Percentiles rank a stretch among this genome's conserved stretches.
Evolutionary conservation across 805 yeast species (phyloP).

Genomic region (Ogataea pini): DNA sequence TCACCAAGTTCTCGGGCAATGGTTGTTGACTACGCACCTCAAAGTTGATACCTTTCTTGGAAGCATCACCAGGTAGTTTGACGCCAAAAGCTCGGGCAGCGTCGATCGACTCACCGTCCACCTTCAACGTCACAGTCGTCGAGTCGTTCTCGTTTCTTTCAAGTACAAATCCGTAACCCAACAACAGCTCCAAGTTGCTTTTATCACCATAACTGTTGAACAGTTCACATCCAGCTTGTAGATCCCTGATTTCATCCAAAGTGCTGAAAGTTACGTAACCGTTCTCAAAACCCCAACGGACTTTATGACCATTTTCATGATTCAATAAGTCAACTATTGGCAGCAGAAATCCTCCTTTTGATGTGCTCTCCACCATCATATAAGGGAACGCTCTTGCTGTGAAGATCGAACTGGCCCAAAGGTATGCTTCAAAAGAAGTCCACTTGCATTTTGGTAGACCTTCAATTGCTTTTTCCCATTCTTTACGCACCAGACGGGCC

Average conservation of each 20-base stretch:
- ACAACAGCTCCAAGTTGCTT: slow-evolving; percentile 61
- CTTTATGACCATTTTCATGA: slow-evolving; percentile 60
- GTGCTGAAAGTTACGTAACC: slow-evolving; percentile 41
- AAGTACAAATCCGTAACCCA: slow-evolving; percentile 77
- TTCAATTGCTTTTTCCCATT: slow-evolving; percentile 49
- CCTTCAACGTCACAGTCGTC: slow-evolving; percentile 60
- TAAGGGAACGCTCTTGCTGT: slow-evolving; percentile 83
- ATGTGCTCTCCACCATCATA: slow-evolving; percentile 46
- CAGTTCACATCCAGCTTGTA: slow-evolving; percentile 55
- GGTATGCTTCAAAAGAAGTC: slow-evolving; percentile 65
- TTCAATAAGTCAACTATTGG: slow-evolving; percentile 80
- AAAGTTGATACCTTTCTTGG: slow-evolving; percentile 41
- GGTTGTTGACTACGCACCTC: slow-evolving; percentile 28
- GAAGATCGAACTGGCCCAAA: slow-evolving; percentile 75
- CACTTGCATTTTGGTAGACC: slow-evolving; percentile 36
- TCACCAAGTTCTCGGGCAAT: slow-evolving; percentile 45
- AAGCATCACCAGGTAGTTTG: slow-evolving; percentile 41
- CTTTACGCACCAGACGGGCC: slow-evolving; percentile 49
- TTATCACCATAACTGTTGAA: slow-evolving; percentile 83
- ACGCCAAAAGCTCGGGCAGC: slow-evolving; percentile 40
- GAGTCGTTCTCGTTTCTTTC: slow-evolving; percentile 53
- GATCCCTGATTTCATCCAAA: slow-evolving; percentile 24
- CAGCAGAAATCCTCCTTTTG: slow-evolving; percentile 57
- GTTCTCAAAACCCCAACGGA: slow-evolving; percentile 54
- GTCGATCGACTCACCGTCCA: slow-evolving; percentile 37